Evolutionary conservation across 495 filamentous ascomycete species (phyloP), one percentile per base, ranked within the genome.

Genomic region (Sordaria brevicollis): DNA sequence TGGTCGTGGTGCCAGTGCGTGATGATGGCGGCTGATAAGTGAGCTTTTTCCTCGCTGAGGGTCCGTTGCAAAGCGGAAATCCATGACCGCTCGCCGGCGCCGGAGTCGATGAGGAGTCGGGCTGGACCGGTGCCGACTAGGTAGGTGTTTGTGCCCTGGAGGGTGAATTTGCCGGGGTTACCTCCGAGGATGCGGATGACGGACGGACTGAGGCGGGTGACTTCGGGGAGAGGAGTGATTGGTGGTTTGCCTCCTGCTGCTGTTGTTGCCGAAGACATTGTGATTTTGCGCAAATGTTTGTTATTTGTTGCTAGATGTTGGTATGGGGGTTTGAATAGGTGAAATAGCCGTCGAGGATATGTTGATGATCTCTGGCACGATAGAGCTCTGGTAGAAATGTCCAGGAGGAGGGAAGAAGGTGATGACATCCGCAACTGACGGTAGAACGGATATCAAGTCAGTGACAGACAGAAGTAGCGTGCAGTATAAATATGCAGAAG

Each of bases 1-100:
- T 99, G 95, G 78, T 99, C 95, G 35, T 79, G 85, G 78, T 99
- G 95, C 91, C 92, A 92, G 78, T 99, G 95, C 1, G 94, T 97
- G 29, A 97, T 80, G 21, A 98, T 83, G 3, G 87, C 88, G 35
- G 86, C 79, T 34, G 70, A 68, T 35, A 97, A 83, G 0, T 84
- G 84, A 38, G 89, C 87, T 36, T 88, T 85, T 75, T 96, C 91
- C 35, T 85, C 81, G 3, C 81, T 73, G 31, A 98, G 85, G 5
- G 90, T 84, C 19, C 81, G 76, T 69, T 87, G 83, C 15, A 98
- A 82, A 3, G 84, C 80, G 0, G 82, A 71, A 36, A 85, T 78
- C 90, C 91, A 92, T 15, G 83, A 79, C 37, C 85, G 85, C 57
- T 82, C 83, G 57, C 91, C 92, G 75, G 92, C 86, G 66, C 90